A percentile compares a stretch with the other conserved stretches of the same genome.
Conservation (phyloP, 441 rosid genomes). For the Erodium texanum region DNA sequence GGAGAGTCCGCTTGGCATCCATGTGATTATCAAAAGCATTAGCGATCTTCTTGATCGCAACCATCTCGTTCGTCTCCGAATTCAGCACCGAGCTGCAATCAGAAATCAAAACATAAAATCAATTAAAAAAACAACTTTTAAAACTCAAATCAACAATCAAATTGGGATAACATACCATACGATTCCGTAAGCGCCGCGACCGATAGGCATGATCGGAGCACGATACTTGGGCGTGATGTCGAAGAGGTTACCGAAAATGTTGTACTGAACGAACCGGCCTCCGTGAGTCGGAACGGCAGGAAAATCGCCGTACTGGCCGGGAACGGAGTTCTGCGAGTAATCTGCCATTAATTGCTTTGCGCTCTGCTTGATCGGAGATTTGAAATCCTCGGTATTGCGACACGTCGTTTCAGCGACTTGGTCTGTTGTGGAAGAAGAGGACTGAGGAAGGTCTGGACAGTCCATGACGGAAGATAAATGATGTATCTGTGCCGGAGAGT, state of each 20-base stretch:
- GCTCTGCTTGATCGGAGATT: background rate
- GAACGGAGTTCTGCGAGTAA: slow-evolving; percentile 23
- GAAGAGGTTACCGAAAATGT: slow-evolving; percentile 70
- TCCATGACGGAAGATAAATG: too few relatives aligned
- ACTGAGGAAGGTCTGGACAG: too few relatives aligned
- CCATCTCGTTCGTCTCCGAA: slow-evolving; percentile 81
- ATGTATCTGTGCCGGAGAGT: too few relatives aligned
- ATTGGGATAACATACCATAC: slow-evolving; percentile 52
- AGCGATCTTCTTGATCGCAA: slow-evolving; percentile 91
- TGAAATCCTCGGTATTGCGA: too few relatives aligned
- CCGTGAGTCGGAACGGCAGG: slow-evolving; percentile 64
- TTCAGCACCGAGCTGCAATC: slow-evolving; percentile 71
- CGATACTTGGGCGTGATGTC: slow-evolving; percentile 80
- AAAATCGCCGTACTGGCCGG: slow-evolving; percentile 50
- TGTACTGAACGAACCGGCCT: slow-evolving; percentile 57
- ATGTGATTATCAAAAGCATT: slow-evolving; percentile 86
- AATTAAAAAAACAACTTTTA: too few relatives aligned
- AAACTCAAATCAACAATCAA: background rate
- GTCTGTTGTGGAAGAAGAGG: too few relatives aligned
- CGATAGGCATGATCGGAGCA: slow-evolving; percentile 86
- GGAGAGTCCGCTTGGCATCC: slow-evolving; percentile 98
- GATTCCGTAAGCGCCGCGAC: slow-evolving; percentile 93
- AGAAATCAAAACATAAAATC: too few relatives aligned
- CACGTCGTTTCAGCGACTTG: too few relatives aligned
- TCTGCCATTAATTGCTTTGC: slow-evolving; percentile 25